phyloP scores from a whole-genome alignment of 768 basidiomycete species.

The Daedaleopsis nitida region DNA sequence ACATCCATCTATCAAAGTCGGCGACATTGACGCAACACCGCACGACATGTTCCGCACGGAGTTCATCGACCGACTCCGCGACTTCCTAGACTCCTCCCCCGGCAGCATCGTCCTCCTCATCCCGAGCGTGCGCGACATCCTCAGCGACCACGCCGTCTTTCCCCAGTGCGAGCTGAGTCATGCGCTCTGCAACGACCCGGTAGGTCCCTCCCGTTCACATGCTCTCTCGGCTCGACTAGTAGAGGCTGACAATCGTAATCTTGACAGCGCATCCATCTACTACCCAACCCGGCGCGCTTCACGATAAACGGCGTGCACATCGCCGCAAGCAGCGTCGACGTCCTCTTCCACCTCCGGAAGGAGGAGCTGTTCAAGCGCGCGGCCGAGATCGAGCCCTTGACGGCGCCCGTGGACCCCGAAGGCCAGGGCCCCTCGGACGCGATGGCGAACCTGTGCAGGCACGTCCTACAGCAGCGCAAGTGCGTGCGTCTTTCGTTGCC shows the following conservation, averaged over 20 bases:
- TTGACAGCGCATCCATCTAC: slow-evolving; percentile 67
- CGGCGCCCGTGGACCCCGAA: slow-evolving; percentile 29
- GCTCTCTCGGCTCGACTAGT: not conserved
- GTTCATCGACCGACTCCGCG: slow-evolving; percentile 57
- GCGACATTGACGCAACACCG: slow-evolving; percentile 70
- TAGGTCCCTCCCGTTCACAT: slow-evolving; percentile 33
- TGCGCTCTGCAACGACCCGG: slow-evolving; percentile 50
- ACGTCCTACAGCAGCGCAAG: slow-evolving; percentile 88
- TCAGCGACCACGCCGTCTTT: slow-evolving; percentile 79
- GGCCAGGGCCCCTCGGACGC: slow-evolving; percentile 61
- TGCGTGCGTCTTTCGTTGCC: slow-evolving; percentile 30
- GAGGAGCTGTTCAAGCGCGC: slow-evolving; percentile 77
- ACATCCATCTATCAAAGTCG: slow-evolving; percentile 74
- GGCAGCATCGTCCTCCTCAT: slow-evolving; percentile 75
- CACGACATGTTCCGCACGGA: slow-evolving; percentile 66
- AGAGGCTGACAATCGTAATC: not conserved
- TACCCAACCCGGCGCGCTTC: slow-evolving; percentile 89
- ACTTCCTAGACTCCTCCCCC: slow-evolving; percentile 62
- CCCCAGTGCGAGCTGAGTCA: slow-evolving; percentile 72
- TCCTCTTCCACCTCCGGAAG: slow-evolving; percentile 84
- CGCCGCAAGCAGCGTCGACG: slow-evolving; percentile 81
- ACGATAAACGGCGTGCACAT: slow-evolving; percentile 84
- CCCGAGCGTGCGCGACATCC: slow-evolving; percentile 81
- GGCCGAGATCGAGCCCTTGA: slow-evolving; percentile 57
- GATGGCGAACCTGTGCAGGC: slow-evolving; percentile 78